Evolutionary conservation across 1,139 yeast species (phyloP), one percentile per base, ranked within the genome.

Genomic region (Pichia sp.): DNA sequence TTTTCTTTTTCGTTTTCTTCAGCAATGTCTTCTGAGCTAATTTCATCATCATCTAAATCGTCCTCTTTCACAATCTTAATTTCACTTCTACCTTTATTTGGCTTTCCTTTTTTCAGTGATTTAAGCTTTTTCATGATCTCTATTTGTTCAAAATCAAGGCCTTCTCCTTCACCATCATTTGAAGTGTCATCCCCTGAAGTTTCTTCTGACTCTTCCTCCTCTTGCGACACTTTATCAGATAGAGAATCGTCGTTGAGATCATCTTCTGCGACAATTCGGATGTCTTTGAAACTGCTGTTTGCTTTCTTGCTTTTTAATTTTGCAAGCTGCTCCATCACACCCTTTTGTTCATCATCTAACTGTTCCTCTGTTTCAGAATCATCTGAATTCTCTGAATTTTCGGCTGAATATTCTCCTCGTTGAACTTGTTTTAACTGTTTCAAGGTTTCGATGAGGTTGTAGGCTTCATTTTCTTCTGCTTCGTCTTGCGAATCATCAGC

Each of bases 401-500:
- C 52, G 23, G 45, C 52, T 1, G 41, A 68, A 32, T 63, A 64
- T 11, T 64, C 72, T 13, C 58, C 54, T 13, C 54, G 46, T 44
- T 59, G 62, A 8, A 56, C 56, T 45, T 59, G 50, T 13, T 59
- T 59, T 23, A 59, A 45, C 1, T 59, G 52, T 44, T 58, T 58
- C 16, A 59, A 48, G 3, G 53, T 59, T 44, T 55, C 52, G 19
- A 59, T 61, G 6, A 57, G 50, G n/a, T 51, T 47, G 13, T 43
- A 44, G 0, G 60, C 48, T 19, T 52, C 55, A 13, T 53, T 47
- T 45, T 60, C 64, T 34, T 64, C 70, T 45, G 58, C 59, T 32
- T 64, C 70, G 26, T 66, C 69, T 23, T 55, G 67, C 11, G 54
- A 56, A 54, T 59, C 57, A 19, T 54, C 52, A 26, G 62, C 61